These are phyloP conservation scores for Lachnellula hyalina DNA, from an alignment of 2,329 filamentous ascomycete species.

Conservation along the genomic window DNA sequence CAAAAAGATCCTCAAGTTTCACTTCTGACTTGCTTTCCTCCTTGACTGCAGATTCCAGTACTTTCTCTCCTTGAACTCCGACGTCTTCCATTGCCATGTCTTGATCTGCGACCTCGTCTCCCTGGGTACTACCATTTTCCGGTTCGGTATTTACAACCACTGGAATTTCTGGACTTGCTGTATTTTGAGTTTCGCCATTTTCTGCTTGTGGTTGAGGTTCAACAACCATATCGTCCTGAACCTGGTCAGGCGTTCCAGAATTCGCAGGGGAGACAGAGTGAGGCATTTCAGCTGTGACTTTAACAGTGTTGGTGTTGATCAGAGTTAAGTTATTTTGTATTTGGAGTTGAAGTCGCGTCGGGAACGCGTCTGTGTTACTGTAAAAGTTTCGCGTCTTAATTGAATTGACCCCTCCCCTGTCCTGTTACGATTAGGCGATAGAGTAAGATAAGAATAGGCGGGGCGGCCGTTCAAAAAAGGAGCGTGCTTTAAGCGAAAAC, in stretches of 20 bases:
- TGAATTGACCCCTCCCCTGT: not conserved
- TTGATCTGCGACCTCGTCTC: conserved; percentile 14
- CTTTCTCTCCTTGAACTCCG: conserved; percentile 7
- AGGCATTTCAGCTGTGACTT: conserved; percentile 34
- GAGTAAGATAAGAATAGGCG: too few species aligned
- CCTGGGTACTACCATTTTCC: conserved; percentile 10
- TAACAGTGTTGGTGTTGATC: not conserved
- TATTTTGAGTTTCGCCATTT: conserved; percentile 28
- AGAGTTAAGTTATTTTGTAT: not conserved
- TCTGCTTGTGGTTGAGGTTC: conserved; percentile 22
- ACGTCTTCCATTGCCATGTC: conserved; percentile 25
- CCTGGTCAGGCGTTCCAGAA: conserved; percentile 30
- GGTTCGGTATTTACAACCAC: conserved; percentile 1
- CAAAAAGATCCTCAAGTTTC: conserved; percentile 56
- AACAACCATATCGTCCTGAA: conserved; percentile 31
- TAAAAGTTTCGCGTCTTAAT: not conserved
- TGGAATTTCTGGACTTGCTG: not conserved
- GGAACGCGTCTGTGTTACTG: not conserved
- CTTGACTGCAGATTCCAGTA: not conserved
- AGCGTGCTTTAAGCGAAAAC: too few species aligned
- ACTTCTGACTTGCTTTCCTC: conserved; percentile 37
- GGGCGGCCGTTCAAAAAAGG: too few species aligned
- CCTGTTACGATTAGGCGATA: not conserved
- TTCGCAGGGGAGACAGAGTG: conserved; percentile 37
- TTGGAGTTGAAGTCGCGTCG: not conserved